phyloP scores from a whole-genome alignment of 129 eudicot species.

The sunflower (Helianthus annuus) region HanXRQr2.0-SUNRISE NC_035446.2:169753459-169753958 shows the following conservation, averaged over 20 bases:
- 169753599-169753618: slow-evolving; percentile 1
- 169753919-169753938: slow-evolving; percentile 76
- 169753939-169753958: slow-evolving; percentile 68
- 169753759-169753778: slow-evolving; percentile 41
- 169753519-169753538: background rate
- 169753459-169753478: background rate
- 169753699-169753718: slow-evolving; percentile 21
- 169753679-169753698: slow-evolving; percentile 10
- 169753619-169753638: slow-evolving; percentile 19
- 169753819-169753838: slow-evolving; percentile 41
- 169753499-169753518: background rate
- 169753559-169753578: background rate
- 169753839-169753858: slow-evolving; percentile 30
- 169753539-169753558: background rate
- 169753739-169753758: slow-evolving; percentile 6
- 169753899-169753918: slow-evolving; percentile 68
- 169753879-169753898: slow-evolving; percentile 25
- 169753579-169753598: background rate
- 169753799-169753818: slow-evolving; percentile 30
- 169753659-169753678: background rate
- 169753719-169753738: slow-evolving; percentile 1
- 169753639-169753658: slow-evolving; percentile 33
- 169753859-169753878: slow-evolving; percentile 26
- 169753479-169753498: background rate
- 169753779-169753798: slow-evolving; percentile 33